Conservation (phyloP, 164 flowering plant genomes). For the Aristolochia californica region DNA sequence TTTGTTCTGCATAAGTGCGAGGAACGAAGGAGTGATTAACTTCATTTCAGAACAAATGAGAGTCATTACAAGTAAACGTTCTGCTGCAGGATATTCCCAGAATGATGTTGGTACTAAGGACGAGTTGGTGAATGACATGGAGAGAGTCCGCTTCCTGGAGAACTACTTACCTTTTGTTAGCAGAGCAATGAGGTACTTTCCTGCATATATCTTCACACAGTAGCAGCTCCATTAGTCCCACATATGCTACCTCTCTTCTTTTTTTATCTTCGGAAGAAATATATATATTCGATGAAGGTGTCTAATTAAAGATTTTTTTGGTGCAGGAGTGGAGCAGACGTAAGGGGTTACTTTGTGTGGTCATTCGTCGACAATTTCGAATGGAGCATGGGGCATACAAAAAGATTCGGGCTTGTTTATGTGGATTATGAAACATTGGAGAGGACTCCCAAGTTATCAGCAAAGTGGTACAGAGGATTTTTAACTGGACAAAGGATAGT, state of each 20-base stretch:
- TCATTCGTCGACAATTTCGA: slow-evolving; percentile 9
- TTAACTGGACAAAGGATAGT: neutral
- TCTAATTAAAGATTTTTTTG: too few species aligned
- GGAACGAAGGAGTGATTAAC: too few species aligned
- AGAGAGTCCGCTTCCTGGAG: neutral
- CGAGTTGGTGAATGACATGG: slow-evolving; percentile 6
- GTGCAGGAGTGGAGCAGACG: slow-evolving; percentile 12
- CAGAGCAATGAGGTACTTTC: slow-evolving; percentile 3
- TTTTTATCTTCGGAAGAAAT: too few species aligned
- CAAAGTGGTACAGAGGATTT: slow-evolving; percentile 7
- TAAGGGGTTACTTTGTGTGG: slow-evolving; percentile 11
- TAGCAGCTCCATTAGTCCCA: neutral
- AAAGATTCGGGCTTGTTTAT: slow-evolving; percentile 6
- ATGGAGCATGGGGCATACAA: slow-evolving; percentile 8
- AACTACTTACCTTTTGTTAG: slow-evolving; percentile 3
- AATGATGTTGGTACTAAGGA: neutral
- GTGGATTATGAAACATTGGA: slow-evolving; percentile 7
- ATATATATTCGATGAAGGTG: too few species aligned
- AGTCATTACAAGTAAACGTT: too few species aligned
- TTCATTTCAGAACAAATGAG: too few species aligned
- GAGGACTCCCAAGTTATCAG: slow-evolving; percentile 11
- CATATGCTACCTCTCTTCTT: neutral
- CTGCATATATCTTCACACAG: too few species aligned
- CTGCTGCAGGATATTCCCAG: slow-evolving; percentile 2
- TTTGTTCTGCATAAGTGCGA: neutral